These are phyloP conservation scores for Nakataea oryzae DNA, from an alignment of 2,329 filamentous ascomycete genomes.

Conservation along the genomic window DNA sequence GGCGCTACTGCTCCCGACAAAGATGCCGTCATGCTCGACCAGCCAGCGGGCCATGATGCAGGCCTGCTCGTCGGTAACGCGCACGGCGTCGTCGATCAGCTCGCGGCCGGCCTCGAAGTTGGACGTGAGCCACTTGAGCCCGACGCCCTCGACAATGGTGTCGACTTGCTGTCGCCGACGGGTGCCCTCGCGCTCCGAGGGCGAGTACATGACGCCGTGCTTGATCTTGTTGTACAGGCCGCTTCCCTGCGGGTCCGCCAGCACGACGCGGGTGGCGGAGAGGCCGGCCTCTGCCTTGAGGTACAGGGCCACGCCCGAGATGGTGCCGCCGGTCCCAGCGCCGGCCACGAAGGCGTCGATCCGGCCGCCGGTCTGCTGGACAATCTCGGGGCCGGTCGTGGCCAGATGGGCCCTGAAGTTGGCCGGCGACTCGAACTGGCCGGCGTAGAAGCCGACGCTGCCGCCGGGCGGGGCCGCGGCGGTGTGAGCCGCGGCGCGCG, in stretches of 20 bases:
- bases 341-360: conserved; percentile 87
- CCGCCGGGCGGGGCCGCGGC: conserved; percentile 34
- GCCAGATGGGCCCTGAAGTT: conserved; percentile 81
- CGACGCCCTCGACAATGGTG: conserved; percentile 90
- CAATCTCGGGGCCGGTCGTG: conserved; percentile 85
- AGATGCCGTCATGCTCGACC: conserved; percentile 90
- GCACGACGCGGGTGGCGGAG: conserved; percentile 55
- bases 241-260: conserved; percentile 90
- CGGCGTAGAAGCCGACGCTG: conserved; percentile 82
- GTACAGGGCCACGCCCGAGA: conserved; percentile 75
- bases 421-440: conserved; percentile 87
- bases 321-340: conserved; percentile 88
- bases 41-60: conserved; percentile 92
- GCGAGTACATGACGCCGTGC: conserved; percentile 91
- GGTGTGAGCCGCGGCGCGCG: conserved; percentile 66
- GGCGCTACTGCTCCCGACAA: conserved; percentile 88
- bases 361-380: conserved; percentile 58
- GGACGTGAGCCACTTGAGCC: conserved; percentile 85
- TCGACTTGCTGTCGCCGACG: conserved; percentile 85
- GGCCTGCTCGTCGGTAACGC: conserved; percentile 81
- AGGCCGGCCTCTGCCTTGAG: conserved; percentile 60
- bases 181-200: conserved; percentile 83
- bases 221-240: conserved; percentile 86
- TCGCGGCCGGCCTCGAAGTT: conserved; percentile 86
- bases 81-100: conserved; percentile 80